A percentile compares a stretch with the other conserved stretches of the same genome.
Evolutionary conservation across 1,139 yeast genomes (phyloP).

Genomic region (Pichia sp.): DNA sequence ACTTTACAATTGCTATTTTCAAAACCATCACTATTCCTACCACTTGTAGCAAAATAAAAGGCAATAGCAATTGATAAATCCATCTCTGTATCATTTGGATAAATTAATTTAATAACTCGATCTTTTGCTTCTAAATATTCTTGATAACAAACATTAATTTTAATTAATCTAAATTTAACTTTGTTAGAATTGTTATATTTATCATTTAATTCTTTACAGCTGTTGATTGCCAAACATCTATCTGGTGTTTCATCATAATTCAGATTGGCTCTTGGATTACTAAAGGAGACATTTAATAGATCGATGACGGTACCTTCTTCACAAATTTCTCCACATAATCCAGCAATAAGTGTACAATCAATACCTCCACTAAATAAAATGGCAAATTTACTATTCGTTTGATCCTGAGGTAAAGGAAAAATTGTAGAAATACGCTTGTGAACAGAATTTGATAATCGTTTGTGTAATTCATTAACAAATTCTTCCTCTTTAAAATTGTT

Average conservation of each 20-base stretch:
- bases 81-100: slow-evolving; percentile 88
- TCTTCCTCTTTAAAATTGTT: slow-evolving; percentile 3
- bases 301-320: slow-evolving; percentile 40
- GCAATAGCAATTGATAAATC: slow-evolving; percentile 93
- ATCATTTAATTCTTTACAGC: slow-evolving; percentile 47
- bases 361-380: slow-evolving; percentile 89
- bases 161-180: slow-evolving; percentile 45
- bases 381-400: slow-evolving; percentile 39
- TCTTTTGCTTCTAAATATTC: slow-evolving; percentile 50
- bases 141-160: slow-evolving; percentile 65
- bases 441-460: slow-evolving; percentile 38
- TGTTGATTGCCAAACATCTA: slow-evolving; percentile 59
- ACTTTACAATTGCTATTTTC: slow-evolving; percentile 53
- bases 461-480: slow-evolving; percentile 25
- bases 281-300: slow-evolving; percentile 90
- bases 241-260: slow-evolving; percentile 73
- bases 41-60: slow-evolving; percentile 77
- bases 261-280: slow-evolving; percentile 73
- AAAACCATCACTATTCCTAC: slow-evolving; percentile 8
- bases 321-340: slow-evolving; percentile 29
- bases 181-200: slow-evolving; percentile 32
- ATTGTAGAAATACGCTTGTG: slow-evolving; percentile 49
- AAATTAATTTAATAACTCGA: slow-evolving; percentile 60
- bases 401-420: slow-evolving; percentile 40
- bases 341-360: slow-evolving; percentile 80